Evolutionary conservation across 495 filamentous ascomycete species (phyloP).

Genomic region (Pyrenula massariospora): DNA sequence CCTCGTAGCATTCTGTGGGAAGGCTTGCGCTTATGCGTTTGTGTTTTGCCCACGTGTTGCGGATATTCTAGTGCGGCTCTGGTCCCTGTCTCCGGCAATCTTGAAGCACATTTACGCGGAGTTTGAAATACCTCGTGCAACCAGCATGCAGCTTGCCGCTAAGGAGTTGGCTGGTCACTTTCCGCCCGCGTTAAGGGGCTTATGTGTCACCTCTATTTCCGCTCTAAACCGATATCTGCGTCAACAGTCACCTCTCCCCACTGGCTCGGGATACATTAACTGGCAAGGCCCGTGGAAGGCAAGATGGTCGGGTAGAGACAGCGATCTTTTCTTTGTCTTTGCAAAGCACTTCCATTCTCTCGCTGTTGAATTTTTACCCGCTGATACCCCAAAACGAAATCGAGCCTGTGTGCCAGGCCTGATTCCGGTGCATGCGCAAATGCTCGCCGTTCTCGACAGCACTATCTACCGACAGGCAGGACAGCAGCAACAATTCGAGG

Average conservation of each 20-base stretch:
- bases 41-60: slow-evolving; percentile 88
- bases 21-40: slow-evolving; percentile 89
- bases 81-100: slow-evolving; percentile 54
- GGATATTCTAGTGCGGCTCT: slow-evolving; percentile 74
- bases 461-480: slow-evolving; percentile 63
- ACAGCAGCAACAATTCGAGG: slow-evolving; percentile 38
- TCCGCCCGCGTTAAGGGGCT: slow-evolving; percentile 54
- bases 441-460: slow-evolving; percentile 69
- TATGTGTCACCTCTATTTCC: slow-evolving; percentile 60
- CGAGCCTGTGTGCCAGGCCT: slow-evolving; percentile 62
- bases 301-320: slow-evolving; percentile 83
- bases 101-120: slow-evolving; percentile 62
- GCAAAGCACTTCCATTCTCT: slow-evolving; percentile 83
- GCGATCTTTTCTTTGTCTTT: slow-evolving; percentile 89
- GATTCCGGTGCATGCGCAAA: slow-evolving; percentile 73
- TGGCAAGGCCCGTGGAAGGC: slow-evolving; percentile 83
- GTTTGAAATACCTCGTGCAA: slow-evolving; percentile 36
- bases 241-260: slow-evolving; percentile 50
- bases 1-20: slow-evolving; percentile 86
- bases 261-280: slow-evolving; percentile 58
- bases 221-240: slow-evolving; percentile 54
- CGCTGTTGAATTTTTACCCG: slow-evolving; percentile 65
- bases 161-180: slow-evolving; percentile 58
- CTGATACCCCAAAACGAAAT: slow-evolving; percentile 51
- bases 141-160: slow-evolving; percentile 23